Conservation (phyloP, 208 protist genomes). For the Trypanosoma boissoni region DNA sequence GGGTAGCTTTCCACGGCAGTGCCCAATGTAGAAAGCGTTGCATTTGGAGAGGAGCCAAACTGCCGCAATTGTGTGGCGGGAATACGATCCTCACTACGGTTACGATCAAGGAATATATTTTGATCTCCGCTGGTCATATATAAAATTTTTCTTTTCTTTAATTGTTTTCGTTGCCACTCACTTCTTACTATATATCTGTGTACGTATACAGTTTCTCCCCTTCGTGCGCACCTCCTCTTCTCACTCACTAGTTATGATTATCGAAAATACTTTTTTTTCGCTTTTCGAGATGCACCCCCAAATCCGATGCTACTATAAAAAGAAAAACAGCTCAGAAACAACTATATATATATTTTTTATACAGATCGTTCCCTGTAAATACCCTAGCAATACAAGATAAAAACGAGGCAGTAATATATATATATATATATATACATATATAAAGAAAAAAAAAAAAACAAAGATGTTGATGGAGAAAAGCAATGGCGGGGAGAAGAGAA, state of each 20-base stretch:
- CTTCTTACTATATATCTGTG: slow-evolving; percentile 10
- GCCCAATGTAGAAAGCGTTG: no score
- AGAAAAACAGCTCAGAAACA: no score
- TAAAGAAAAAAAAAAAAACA: background rate
- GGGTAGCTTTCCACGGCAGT: no score
- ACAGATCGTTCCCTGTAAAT: no score
- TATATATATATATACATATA: background rate
- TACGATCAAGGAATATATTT: slow-evolving; percentile 12
- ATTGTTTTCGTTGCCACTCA: background rate
- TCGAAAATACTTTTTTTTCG: background rate
- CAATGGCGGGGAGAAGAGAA: background rate
- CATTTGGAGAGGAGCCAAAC: no score
- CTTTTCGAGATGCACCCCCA: no score
- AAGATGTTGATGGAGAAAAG: background rate
- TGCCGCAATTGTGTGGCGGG: slow-evolving; percentile 13
- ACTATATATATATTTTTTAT: no score
- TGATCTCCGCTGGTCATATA: background rate
- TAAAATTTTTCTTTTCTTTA: background rate
- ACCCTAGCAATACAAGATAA: no score
- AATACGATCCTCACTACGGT: slow-evolving; percentile 7
- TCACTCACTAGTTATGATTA: background rate
- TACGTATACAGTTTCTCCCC: background rate
- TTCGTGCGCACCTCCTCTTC: no score
- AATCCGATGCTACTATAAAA: no score
- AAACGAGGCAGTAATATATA: background rate